A percentile compares a stretch with the other conserved stretches of the same genome.
Evolutionary conservation across 2,329 filamentous ascomycete genomes (phyloP).

Genomic region (Sordariomycetes sp.): DNA sequence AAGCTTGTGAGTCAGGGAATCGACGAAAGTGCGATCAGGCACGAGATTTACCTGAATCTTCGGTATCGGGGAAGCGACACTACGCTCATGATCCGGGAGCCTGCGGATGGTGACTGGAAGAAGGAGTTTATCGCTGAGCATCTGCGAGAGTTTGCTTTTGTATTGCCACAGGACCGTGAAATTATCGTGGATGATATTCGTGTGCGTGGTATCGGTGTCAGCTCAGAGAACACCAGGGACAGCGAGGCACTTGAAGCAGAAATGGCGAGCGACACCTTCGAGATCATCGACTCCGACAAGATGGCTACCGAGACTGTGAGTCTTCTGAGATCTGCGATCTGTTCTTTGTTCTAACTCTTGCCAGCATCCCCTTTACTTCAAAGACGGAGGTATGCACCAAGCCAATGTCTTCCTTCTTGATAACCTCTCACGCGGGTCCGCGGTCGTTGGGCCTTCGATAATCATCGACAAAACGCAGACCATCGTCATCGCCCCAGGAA

Average conservation of each 20-base stretch:
- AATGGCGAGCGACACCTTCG: not conserved
- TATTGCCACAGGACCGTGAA: conserved; percentile 17
- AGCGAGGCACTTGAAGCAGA: not conserved
- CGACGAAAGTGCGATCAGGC: conserved; percentile 28
- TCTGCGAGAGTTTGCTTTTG: conserved; percentile 29
- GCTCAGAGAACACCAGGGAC: too few relatives aligned
- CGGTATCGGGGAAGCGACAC: conserved; percentile 41
- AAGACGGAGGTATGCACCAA: not conserved
- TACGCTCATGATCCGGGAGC: conserved; percentile 33
- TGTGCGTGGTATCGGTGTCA: conserved; percentile 14
- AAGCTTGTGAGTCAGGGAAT: too few relatives aligned
- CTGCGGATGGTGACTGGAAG: conserved; percentile 23
- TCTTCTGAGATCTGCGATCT: too few relatives aligned
- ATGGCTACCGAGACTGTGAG: too few relatives aligned
- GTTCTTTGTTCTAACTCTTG: too few relatives aligned
- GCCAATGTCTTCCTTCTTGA: too few relatives aligned
- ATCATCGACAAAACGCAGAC: conserved; percentile 65
- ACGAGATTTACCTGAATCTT: conserved; percentile 32
- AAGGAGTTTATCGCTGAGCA: conserved; percentile 25
- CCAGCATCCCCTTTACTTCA: conserved; percentile 1
- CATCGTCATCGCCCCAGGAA: conserved; percentile 52
- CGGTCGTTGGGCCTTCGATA: too few relatives aligned
- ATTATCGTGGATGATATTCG: conserved; percentile 29
- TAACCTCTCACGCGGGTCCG: too few relatives aligned
- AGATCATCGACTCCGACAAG: not conserved